Percentiles rank a stretch among this genome's conserved stretches.
Evolutionary conservation across 768 basidiomycete species (phyloP).

Genomic region (Leccinum uliginosum): DNA sequence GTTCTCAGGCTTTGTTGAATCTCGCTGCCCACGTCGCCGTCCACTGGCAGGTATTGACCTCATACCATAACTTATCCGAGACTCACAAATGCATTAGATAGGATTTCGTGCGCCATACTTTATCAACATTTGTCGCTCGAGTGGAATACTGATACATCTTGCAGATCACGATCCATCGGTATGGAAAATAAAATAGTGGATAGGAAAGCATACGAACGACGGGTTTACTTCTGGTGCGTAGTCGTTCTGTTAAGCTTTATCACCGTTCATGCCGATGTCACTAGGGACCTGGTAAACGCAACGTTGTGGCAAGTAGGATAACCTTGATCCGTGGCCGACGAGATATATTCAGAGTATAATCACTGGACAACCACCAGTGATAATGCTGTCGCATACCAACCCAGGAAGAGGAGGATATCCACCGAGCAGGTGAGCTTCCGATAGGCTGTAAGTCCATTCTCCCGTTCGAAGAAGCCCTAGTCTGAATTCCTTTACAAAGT

Average conservation of each 20-base stretch:
- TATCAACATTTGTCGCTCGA: background rate
- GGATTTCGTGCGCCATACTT: conserved; percentile 12
- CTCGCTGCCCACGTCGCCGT: conserved; percentile 46
- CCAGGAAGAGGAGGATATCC: conserved; percentile 41
- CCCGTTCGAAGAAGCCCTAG: background rate
- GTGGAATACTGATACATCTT: conserved; percentile 3
- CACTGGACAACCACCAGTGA: conserved; percentile 45
- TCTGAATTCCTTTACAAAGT: conserved; percentile 28
- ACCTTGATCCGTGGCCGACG: background rate
- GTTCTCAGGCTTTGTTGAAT: conserved; percentile 42
- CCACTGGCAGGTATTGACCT: conserved; percentile 36
- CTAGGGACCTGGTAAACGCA: conserved; percentile 39
- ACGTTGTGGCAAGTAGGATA: conserved; percentile 40
- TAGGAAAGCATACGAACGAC: conserved; percentile 48
- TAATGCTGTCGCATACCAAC: conserved; percentile 44
- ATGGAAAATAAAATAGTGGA: conserved; percentile 49
- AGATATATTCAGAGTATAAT: conserved; percentile 32
- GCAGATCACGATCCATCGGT: conserved; percentile 47
- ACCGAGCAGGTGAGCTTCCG: conserved; percentile 39
- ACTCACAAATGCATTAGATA: conserved; percentile 9
- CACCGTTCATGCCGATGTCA: background rate
- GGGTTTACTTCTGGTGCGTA: conserved; percentile 47
- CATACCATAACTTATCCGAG: background rate
- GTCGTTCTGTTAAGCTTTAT: background rate
- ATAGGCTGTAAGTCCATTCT: conserved; percentile 37